These are phyloP conservation scores for Cercis canadensis DNA, from an alignment of 306 rosid genomes.

Conservation along the genomic window DNA sequence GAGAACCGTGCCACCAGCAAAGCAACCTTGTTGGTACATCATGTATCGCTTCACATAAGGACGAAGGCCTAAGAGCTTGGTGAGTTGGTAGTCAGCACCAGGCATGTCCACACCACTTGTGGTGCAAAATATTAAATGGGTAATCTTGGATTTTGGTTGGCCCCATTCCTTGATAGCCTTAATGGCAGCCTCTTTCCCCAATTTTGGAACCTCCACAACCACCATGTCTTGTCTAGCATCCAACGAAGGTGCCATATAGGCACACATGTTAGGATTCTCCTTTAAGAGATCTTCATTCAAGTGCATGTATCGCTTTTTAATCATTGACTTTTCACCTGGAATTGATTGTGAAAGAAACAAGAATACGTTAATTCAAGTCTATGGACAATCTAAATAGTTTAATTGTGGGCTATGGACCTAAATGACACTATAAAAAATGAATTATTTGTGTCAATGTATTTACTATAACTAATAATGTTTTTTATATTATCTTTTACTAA, in stretches of 20 bases:
- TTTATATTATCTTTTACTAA: too few species aligned
- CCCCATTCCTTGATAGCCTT: slow-evolving; percentile 68
- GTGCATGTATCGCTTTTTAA: slow-evolving; percentile 60
- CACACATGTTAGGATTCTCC: slow-evolving; percentile 53
- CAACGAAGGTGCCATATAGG: slow-evolving; percentile 57
- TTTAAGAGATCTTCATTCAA: slow-evolving; percentile 59
- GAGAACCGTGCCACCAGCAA: too few species aligned
- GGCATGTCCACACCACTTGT: slow-evolving; percentile 74
- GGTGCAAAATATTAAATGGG: slow-evolving; percentile 67
- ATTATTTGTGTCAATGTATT: too few species aligned
- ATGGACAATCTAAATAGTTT: too few species aligned
- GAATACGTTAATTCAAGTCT: too few species aligned
- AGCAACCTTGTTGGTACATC: slow-evolving; percentile 72
- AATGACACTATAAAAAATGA: too few species aligned
- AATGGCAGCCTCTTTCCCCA: slow-evolving; percentile 60
- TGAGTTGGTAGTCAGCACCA: slow-evolving; percentile 61
- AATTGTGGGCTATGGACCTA: not conserved
- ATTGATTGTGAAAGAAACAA: not conserved
- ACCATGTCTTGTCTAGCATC: slow-evolving; percentile 66
- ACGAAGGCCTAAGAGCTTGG: slow-evolving; percentile 66
- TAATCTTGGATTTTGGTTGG: slow-evolving; percentile 63
- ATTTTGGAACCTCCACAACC: slow-evolving; percentile 56
- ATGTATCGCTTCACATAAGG: slow-evolving; percentile 60
- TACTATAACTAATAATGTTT: too few species aligned
- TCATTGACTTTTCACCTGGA: slow-evolving; percentile 64